phyloP scores from a whole-genome alignment of 1,284 basidiomycete genomes.

The Sporisorium reilianum region DNA sequence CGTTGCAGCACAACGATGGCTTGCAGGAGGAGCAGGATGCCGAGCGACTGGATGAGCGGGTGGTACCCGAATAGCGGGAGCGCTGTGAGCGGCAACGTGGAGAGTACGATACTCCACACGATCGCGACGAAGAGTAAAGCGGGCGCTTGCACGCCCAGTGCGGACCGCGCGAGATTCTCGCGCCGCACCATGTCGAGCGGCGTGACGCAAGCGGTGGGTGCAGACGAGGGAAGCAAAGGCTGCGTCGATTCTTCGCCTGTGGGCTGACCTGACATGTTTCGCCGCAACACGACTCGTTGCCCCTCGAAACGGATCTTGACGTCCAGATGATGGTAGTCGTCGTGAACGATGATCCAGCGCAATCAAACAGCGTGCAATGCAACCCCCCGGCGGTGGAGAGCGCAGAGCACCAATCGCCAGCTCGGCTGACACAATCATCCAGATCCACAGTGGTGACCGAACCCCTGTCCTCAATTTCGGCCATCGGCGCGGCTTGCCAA shows the following conservation, averaged over 20 bases:
- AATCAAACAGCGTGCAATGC: background rate
- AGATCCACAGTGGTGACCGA: too few species aligned
- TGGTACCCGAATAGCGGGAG: conserved; percentile 62
- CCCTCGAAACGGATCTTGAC: background rate
- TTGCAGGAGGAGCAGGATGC: conserved; percentile 51
- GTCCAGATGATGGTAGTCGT: background rate
- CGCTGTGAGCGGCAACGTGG: conserved; percentile 17
- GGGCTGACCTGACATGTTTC: background rate
- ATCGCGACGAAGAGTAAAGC: conserved; percentile 49
- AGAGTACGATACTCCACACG: conserved; percentile 48
- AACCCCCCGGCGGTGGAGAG: too few species aligned
- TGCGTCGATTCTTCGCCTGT: background rate
- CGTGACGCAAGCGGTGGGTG: background rate
- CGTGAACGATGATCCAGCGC: too few species aligned
- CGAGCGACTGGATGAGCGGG: conserved; percentile 54
- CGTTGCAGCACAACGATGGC: conserved; percentile 56
- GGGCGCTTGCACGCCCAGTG: conserved; percentile 25
- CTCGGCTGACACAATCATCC: conserved; percentile 7
- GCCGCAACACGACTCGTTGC: background rate
- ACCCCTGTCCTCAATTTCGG: background rate
- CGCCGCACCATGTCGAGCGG: conserved; percentile 30
- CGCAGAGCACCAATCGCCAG: background rate
- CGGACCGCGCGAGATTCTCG: conserved; percentile 21
- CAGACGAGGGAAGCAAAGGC: conserved; percentile 20
- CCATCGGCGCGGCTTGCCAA: background rate